A percentile compares a stretch with the other conserved stretches of the same genome.
Conservation (phyloP, 306 rosid species). For the Prunus salicina region DNA sequence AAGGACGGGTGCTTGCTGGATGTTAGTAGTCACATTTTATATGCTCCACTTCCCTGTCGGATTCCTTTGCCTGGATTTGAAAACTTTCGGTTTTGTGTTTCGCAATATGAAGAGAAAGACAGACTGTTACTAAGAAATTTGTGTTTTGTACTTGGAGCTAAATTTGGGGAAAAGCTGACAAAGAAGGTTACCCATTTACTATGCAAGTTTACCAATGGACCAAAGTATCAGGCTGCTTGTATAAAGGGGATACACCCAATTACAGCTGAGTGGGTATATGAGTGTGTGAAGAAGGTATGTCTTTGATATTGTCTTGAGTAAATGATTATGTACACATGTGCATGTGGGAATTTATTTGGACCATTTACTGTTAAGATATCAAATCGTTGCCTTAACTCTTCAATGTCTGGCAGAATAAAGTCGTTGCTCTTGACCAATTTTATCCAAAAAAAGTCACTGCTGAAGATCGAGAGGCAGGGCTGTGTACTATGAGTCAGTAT, state of each 20-base stretch:
- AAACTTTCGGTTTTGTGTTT: conserved; percentile 78
- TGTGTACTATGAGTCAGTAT: conserved; percentile 74
- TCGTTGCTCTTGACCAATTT: conserved; percentile 63
- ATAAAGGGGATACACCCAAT: conserved; percentile 68
- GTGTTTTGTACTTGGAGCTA: conserved; percentile 91
- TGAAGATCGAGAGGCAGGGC: conserved; percentile 79
- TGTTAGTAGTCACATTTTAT: conserved; percentile 73
- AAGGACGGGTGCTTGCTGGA: conserved; percentile 82
- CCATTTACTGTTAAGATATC: not conserved
- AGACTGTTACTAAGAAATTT: conserved; percentile 69
- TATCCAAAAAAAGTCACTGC: conserved; percentile 71
- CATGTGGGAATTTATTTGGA: not conserved
- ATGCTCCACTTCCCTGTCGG: conserved; percentile 85
- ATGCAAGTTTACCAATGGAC: conserved; percentile 80
- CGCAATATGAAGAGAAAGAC: conserved; percentile 88
- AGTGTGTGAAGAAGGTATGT: conserved; percentile 89
- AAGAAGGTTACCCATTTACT: conserved; percentile 88
- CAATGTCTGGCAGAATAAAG: conserved; percentile 51
- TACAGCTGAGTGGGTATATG: conserved; percentile 84
- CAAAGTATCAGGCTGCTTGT: conserved; percentile 81
- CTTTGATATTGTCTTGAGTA: not conserved
- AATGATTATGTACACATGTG: not conserved
- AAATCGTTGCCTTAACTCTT: conserved; percentile 12
- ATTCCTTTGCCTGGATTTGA: conserved; percentile 85
- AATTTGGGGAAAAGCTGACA: conserved; percentile 59